Evolutionary conservation across 768 basidiomycete species (phyloP).

Genomic region (Hygrophoropsis aurantiaca): DNA sequence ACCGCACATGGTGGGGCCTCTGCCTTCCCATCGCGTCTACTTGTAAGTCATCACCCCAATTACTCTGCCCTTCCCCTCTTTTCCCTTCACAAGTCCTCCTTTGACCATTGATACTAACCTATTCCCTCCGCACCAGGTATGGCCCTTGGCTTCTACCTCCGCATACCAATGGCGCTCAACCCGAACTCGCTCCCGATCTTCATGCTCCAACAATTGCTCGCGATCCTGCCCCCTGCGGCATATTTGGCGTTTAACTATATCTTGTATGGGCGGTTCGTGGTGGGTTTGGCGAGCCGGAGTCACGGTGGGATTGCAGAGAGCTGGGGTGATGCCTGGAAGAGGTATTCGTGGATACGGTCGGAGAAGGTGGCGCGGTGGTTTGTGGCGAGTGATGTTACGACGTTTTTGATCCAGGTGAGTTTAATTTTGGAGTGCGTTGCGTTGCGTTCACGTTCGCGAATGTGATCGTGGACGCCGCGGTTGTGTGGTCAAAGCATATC

Average conservation of each 20-base stretch:
- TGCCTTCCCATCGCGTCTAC: constrained; percentile 29
- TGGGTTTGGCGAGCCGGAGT: constrained; percentile 12
- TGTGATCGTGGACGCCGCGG: too few relatives aligned
- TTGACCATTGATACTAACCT: too few relatives aligned
- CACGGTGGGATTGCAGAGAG: too few relatives aligned
- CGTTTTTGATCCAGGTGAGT: constrained; percentile 26
- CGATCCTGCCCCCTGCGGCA: constrained; percentile 22
- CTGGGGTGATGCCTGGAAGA: too few relatives aligned
- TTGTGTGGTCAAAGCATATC: too few relatives aligned
- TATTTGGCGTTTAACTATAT: constrained; percentile 37
- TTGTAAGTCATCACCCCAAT: constrained; percentile 10
- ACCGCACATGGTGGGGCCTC: constrained; percentile 30
- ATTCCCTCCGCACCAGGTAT: constrained; percentile 10
- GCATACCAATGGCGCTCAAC: constrained; percentile 15
- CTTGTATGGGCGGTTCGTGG: constrained; percentile 25
- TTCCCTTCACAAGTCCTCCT: not conserved
- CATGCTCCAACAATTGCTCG: constrained; percentile 19
- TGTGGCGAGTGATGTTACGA: constrained; percentile 24
- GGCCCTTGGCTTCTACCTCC: constrained; percentile 18
- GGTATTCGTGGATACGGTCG: constrained; percentile 24
- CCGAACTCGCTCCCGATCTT: constrained; percentile 18
- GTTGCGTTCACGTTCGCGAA: too few relatives aligned
- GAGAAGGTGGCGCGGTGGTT: constrained; percentile 23
- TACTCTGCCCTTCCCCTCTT: not conserved
- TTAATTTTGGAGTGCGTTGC: too few relatives aligned